Evolutionary conservation across 345 rosid species (phyloP), one percentile per base, ranked within the genome.

Genomic region (Sonneratia alba): DNA sequence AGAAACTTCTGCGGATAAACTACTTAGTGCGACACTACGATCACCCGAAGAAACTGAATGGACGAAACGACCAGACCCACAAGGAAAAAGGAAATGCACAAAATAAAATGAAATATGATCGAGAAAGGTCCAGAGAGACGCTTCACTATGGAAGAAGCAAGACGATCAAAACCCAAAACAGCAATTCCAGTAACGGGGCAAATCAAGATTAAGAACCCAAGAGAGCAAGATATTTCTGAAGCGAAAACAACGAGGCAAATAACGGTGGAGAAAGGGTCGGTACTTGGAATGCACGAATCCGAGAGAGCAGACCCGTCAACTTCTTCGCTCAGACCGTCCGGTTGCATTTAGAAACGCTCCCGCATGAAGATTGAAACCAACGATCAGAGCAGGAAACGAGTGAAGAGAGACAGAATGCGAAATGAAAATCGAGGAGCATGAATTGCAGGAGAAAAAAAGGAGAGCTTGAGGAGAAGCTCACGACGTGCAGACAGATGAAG

Each of bases 381-480:
- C n/a, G 21, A 53, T 16, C 22, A 16, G 6, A 53, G 57, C 6
- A 53, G 6, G 21, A 53, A 15, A 19, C 21, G 21, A 19, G 57
- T 7, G 57, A 16, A 2, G 57, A 53, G 22, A 2, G 22, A 53
- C 3, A 9, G 57, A 53, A 53, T 53, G 7, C 22, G 22, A 40
- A 16, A 55, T 22, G 22, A 5, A 36, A 24, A 9, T 40, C n/a
- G 8, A 40, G 1, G 36, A 49, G 69, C 2, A 47, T 47, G 69
- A 12, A 47, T 47, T 47, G 14, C 12, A 47, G 51, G 2, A 47
- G 12, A 47, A 47, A 56, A 70, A 36, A 27, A 27, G 32, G 37
- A 48, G 70, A 67, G 63, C 61, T 48, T 45, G 70, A 66, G 73
- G 71, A 42, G 70, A 69, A 70, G 72, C 27, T 34, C 22, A 57